Conservation (phyloP, 495 filamentous ascomycete species). For the Aspergillus sclerotioniger region DNA sequence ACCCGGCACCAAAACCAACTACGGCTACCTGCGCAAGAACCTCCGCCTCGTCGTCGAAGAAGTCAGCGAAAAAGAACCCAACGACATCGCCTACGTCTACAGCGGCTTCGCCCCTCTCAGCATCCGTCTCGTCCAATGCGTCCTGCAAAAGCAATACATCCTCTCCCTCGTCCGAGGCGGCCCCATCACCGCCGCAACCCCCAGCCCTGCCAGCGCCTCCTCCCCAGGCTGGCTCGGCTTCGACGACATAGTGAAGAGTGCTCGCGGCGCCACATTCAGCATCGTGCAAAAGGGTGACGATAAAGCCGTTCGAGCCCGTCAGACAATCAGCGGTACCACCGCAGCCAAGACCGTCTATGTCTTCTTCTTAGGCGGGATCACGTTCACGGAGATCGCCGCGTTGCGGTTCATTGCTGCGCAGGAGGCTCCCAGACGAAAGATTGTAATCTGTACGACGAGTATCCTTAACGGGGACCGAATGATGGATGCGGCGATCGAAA, state of each 20-base stretch:
- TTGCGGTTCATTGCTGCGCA: conserved; percentile 84
- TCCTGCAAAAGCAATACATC: conserved; percentile 85
- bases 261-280: conserved; percentile 83
- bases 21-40: conserved; percentile 78
- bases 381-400: conserved; percentile 93
- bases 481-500: conserved; percentile 85
- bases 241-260: conserved; percentile 83
- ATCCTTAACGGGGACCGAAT: conserved; percentile 87
- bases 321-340: conserved; percentile 63
- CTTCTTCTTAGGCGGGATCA: conserved; percentile 92
- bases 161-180: conserved; percentile 64
- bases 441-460: conserved; percentile 88
- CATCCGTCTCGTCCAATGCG: conserved; percentile 89
- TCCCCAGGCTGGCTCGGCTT: conserved; percentile 87
- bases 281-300: conserved; percentile 92
- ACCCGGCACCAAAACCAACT: conserved; percentile 75
- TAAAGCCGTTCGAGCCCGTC: conserved; percentile 84
- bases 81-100: conserved; percentile 96
- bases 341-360: conserved; percentile 84
- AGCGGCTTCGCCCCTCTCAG: conserved; percentile 94
- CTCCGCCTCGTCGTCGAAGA: conserved; percentile 92
- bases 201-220: conserved; percentile 53
- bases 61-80: conserved; percentile 93
- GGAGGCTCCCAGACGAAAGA: conserved; percentile 78
- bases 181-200: conserved; percentile 41